Conservation (phyloP, 179 eudicot genomes). For the Drosera spatulata region DNA sequence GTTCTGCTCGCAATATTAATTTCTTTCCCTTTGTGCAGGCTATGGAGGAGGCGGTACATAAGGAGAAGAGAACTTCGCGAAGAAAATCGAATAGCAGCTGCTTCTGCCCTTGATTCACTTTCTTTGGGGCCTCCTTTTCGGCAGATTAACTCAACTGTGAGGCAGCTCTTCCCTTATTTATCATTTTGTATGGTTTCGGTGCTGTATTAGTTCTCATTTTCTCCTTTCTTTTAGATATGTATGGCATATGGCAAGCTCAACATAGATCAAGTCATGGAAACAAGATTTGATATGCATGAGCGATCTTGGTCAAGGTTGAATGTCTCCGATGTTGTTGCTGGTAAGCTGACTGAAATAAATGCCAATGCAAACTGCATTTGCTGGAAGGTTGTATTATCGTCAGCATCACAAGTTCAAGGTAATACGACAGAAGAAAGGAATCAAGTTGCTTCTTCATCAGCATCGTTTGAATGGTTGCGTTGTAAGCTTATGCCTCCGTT, state of each 20-base stretch:
- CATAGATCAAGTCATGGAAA: slow-evolving; percentile 47
- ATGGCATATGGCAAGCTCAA: slow-evolving; percentile 30
- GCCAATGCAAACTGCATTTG: slow-evolving; percentile 53
- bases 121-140: slow-evolving; percentile 75
- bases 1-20: slow-evolving; percentile 10
- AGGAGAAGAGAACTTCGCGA: slow-evolving; percentile 58
- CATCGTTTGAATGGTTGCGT: slow-evolving; percentile 48
- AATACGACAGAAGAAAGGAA: slow-evolving; percentile 10
- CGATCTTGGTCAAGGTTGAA: slow-evolving; percentile 65
- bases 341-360: slow-evolving; percentile 41
- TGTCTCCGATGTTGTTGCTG: slow-evolving; percentile 61
- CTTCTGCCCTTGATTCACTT: slow-evolving; percentile 69
- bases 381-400: slow-evolving; percentile 66
- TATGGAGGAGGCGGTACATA: slow-evolving; percentile 62
- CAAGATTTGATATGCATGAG: slow-evolving; percentile 52
- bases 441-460: slow-evolving; percentile 17
- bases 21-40: slow-evolving; percentile 32
- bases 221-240: slow-evolving; percentile 34
- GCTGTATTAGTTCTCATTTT: slow-evolving; percentile 3
- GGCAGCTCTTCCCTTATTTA: slow-evolving; percentile 29
- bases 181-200: slow-evolving; percentile 2
- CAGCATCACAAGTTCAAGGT: slow-evolving; percentile 18
- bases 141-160: slow-evolving; percentile 17
- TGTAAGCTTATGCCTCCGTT: slow-evolving; percentile 61
- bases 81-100: slow-evolving; percentile 62